Percentiles rank a stretch among this genome's conserved stretches.
Evolutionary conservation across 768 basidiomycete species (phyloP).

Genomic region (Chalciporus chontae): DNA sequence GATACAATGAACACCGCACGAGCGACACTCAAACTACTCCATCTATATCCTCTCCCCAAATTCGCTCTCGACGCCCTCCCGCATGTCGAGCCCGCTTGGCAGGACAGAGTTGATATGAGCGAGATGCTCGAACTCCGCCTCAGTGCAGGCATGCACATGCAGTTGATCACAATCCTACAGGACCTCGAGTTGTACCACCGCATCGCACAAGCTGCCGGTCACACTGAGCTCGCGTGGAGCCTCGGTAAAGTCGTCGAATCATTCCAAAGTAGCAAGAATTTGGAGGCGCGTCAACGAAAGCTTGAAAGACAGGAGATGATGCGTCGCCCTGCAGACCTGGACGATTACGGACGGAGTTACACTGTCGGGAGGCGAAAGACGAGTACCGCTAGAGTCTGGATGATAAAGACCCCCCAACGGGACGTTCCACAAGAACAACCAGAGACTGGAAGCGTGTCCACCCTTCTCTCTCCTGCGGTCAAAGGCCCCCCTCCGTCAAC

Average conservation of each 20-base stretch:
- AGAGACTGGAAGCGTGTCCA: slow-evolving; percentile 9
- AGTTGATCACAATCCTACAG: slow-evolving; percentile 56
- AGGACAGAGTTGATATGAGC: slow-evolving; percentile 56
- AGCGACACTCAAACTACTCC: slow-evolving; percentile 54
- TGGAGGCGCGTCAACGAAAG: slow-evolving; percentile 37
- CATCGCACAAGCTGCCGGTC: slow-evolving; percentile 18
- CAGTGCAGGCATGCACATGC: slow-evolving; percentile 67
- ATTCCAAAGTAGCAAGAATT: slow-evolving; percentile 64
- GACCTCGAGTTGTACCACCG: slow-evolving; percentile 60
- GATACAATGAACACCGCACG: slow-evolving; percentile 56
- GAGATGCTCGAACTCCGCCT: slow-evolving; percentile 55
- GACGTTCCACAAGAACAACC: background rate
- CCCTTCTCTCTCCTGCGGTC: slow-evolving; percentile 17
- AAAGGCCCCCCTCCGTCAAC: slow-evolving; percentile 39
- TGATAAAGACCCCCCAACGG: slow-evolving; percentile 55
- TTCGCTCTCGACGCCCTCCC: slow-evolving; percentile 61
- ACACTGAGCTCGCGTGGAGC: slow-evolving; percentile 54
- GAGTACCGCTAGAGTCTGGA: slow-evolving; percentile 89
- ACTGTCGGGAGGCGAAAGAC: slow-evolving; percentile 87
- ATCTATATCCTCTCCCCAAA: slow-evolving; percentile 76
- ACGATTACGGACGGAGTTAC: slow-evolving; percentile 80
- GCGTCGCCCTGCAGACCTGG: slow-evolving; percentile 59
- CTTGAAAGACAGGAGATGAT: slow-evolving; percentile 28
- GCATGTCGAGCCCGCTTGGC: slow-evolving; percentile 64
- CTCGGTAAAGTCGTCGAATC: slow-evolving; percentile 54